These are phyloP conservation scores for Gentiana straminea DNA, from an alignment of 257 asterid species.

Conservation along the genomic window DNA sequence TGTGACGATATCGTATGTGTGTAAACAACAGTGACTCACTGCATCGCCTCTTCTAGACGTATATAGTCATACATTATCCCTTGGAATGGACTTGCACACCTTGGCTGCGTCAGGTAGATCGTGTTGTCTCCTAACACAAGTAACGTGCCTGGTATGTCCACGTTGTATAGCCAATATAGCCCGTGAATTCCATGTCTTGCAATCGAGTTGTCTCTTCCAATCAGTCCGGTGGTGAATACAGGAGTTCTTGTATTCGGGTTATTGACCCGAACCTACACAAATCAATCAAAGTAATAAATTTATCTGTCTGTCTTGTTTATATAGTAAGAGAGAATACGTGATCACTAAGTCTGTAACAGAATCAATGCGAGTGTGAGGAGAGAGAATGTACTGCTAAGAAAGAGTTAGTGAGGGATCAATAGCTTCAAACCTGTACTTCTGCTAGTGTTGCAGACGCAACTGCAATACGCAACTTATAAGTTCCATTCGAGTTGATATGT, in stretches of 20 bases:
- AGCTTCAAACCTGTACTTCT: conserved; percentile 47
- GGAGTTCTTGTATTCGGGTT: conserved; percentile 24
- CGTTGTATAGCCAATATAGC: conserved; percentile 49
- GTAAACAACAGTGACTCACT: background rate
- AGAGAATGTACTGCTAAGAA: background rate
- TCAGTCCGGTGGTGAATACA: conserved; percentile 39
- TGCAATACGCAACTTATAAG: conserved; percentile 56
- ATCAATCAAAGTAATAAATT: background rate
- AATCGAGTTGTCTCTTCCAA: conserved; percentile 72
- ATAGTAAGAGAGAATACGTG: too few species aligned
- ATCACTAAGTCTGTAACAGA: too few species aligned
- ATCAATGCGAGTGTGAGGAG: background rate
- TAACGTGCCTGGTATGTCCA: conserved; percentile 27
- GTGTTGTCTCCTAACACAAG: conserved; percentile 40
- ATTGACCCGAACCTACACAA: conserved; percentile 45
- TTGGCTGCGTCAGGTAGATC: conserved; percentile 49
- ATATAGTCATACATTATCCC: conserved; percentile 72
- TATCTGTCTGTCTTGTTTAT: background rate
- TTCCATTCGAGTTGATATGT: conserved; percentile 23
- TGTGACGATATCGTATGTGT: too few species aligned
- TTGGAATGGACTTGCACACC: conserved; percentile 39
- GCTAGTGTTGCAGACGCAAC: conserved; percentile 71
- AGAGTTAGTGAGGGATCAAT: background rate
- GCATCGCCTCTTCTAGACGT: conserved; percentile 32
- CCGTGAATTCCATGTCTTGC: conserved; percentile 89